These are phyloP conservation scores for Alternaria infectoria DNA, from an alignment of 2,329 filamentous ascomycete genomes.

Conservation along the genomic window DNA sequence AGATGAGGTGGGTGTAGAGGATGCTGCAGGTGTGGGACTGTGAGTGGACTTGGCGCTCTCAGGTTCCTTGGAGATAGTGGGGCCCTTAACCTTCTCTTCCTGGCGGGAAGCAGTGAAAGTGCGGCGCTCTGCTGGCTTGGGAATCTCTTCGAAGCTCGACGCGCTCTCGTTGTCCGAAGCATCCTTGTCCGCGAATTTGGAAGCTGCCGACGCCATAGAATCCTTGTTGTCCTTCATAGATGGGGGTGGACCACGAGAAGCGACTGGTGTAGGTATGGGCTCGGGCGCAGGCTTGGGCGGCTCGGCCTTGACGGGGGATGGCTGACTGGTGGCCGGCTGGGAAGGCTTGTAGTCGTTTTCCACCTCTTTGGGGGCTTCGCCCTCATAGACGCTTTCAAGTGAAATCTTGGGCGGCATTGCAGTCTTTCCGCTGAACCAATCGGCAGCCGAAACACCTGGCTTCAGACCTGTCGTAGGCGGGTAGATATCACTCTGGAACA, in stretches of 20 bases:
- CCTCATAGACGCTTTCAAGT: constrained; percentile 89
- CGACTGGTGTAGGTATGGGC: constrained; percentile 57
- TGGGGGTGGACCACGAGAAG: constrained; percentile 64
- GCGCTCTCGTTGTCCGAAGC: constrained; percentile 67
- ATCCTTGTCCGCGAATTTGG: constrained; percentile 81
- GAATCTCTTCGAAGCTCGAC: constrained; percentile 86
- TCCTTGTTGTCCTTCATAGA: constrained; percentile 84
- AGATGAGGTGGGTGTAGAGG: constrained; percentile 45
- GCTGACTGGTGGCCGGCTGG: constrained; percentile 41
- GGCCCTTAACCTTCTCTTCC: constrained; percentile 49
- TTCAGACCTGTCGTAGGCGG: constrained; percentile 82
- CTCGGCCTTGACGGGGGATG: constrained; percentile 61
- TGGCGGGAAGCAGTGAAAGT: constrained; percentile 42
- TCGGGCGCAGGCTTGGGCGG: constrained; percentile 52
- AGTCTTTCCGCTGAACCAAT: constrained; percentile 88
- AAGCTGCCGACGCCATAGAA: constrained; percentile 83
- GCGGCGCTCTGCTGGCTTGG: constrained; percentile 73
- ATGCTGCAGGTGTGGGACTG: constrained; percentile 40
- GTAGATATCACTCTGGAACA: constrained; percentile 96
- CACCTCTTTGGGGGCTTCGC: constrained; percentile 78
- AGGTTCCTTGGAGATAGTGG: constrained; percentile 43
- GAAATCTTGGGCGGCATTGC: constrained; percentile 89
- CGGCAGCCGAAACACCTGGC: constrained; percentile 76
- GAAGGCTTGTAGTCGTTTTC: constrained; percentile 70
- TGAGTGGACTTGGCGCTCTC: constrained; percentile 56